Base-by-base conservation (phyloP, 441 rosid species). In the Monsonia emarginata region DNA sequence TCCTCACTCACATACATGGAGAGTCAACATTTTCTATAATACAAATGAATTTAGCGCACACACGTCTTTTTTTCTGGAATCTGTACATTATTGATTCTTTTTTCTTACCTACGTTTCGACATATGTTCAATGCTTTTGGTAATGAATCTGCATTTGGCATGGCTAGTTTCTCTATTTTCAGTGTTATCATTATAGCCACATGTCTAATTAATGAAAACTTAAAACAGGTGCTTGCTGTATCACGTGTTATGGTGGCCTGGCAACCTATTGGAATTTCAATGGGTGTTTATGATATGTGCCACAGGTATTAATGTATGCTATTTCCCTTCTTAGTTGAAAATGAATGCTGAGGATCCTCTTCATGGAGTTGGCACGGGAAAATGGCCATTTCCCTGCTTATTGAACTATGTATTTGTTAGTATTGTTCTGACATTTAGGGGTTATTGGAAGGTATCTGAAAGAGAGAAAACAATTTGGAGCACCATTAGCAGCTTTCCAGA, bases 391-490 rank as follows among this genome's bases (percentile, higher is more conserved):
- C 62, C 48, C 26, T n/a, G n/a, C 10, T 4, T 65, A 11, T 19
- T 56, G 22, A 25, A 28, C 26, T 19, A 18, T 24, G 50, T 26
- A 50, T 42, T 28, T 7, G 4, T 44, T 28, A 25, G 46, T 58
- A 59, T 34, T 38, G 40, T 63, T 48, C 40, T 61, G 56, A 63
- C 38, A 69, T 62, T 57, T 65, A 62, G 61, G 50, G 21, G 44
- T 25, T 56, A 58, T 73, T 69, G n/a, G 14, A 65, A 93, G 96
- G 83, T 91, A 94, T 75, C 76, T 89, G 68, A 80, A 79, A 77
- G 96, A 94, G 86, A 86, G 99, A 78, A 86, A 86, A 75, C 99
- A 91, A 81, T 94, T 94, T 77, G 96, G 96, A 81, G 96, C 91
- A 61, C 96, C 97, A 19, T 77, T 91, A 81, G 97, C 94, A 63